A percentile compares a stretch with the other conserved stretches of the same genome.
phyloP scores from a whole-genome alignment of 2,329 filamentous ascomycete genomes.

The Penicillium corylophilum region DNA sequence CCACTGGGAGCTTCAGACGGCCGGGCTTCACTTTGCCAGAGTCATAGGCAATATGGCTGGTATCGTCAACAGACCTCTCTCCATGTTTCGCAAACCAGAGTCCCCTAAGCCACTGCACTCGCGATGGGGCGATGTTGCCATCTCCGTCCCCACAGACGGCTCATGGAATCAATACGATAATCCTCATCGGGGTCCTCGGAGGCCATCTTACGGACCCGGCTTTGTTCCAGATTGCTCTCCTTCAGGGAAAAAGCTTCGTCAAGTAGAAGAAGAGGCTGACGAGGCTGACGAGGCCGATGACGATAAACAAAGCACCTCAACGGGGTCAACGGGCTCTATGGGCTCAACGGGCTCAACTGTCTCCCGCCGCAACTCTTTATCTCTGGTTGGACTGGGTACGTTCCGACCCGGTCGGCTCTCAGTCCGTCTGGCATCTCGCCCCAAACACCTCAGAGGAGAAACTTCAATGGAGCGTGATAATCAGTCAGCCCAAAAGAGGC shows the following conservation, averaged over 20 bases:
- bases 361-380: constrained; percentile 20
- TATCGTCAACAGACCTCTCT: constrained; percentile 30
- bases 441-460: constrained; percentile 17
- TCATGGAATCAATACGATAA: constrained; percentile 39
- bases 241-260: constrained; percentile 3
- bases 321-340: constrained; percentile 6
- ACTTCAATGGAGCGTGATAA: constrained; percentile 5
- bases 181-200: constrained; percentile 23
- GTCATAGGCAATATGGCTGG: constrained; percentile 24
- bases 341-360: constrained; percentile 1
- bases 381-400: constrained; percentile 19
- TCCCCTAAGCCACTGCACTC: constrained; percentile 32
- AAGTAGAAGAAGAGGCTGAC: constrained; percentile 2
- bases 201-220: constrained; percentile 28
- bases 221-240: constrained; percentile 25
- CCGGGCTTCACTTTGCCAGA: neutral
- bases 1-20: neutral
- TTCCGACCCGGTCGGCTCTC: constrained; percentile 31
- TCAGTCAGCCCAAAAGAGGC: constrained; percentile 9
- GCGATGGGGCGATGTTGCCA: constrained; percentile 41
- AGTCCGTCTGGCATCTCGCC: constrained; percentile 26
- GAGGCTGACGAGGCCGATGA: constrained; percentile 15
- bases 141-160: constrained; percentile 39
- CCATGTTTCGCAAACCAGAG: constrained; percentile 31
- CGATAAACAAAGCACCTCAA: constrained; percentile 5